Evolutionary conservation across 768 basidiomycete genomes (phyloP).

Genomic region (Leccinellum albellum): DNA sequence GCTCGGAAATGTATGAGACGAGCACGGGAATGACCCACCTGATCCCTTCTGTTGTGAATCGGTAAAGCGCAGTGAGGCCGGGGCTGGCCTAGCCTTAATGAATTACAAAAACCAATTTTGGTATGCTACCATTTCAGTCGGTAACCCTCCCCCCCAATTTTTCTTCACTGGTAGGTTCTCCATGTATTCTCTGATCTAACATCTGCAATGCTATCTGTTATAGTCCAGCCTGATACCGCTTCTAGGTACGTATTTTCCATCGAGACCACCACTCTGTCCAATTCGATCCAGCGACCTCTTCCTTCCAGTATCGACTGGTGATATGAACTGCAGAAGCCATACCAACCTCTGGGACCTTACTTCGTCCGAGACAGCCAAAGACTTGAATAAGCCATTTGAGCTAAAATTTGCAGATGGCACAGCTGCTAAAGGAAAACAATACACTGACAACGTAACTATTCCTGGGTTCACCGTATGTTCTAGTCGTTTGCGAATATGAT

Average conservation of each 20-base stretch:
- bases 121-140: conserved; percentile 11
- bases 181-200: background rate
- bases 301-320: conserved; percentile 1
- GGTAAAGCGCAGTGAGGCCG: background rate
- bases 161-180: background rate
- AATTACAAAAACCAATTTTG: background rate
- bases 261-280: background rate
- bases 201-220: background rate
- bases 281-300: conserved; percentile 14
- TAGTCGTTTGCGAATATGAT: background rate
- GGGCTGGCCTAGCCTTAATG: background rate
- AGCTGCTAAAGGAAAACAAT: conserved; percentile 33
- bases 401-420: conserved; percentile 34
- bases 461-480: conserved; percentile 2
- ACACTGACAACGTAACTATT: conserved; percentile 29
- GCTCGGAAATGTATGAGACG: background rate
- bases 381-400: conserved; percentile 20
- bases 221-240: conserved; percentile 29
- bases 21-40: background rate
- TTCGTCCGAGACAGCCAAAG: conserved; percentile 24
- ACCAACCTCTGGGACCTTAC: conserved; percentile 19
- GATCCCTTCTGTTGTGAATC: background rate
- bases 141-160: background rate
- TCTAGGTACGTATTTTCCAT: conserved; percentile 10
- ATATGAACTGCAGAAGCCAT: conserved; percentile 26